phyloP scores from a whole-genome alignment of 306 rosid species.

The Sindora glabra region DNA sequence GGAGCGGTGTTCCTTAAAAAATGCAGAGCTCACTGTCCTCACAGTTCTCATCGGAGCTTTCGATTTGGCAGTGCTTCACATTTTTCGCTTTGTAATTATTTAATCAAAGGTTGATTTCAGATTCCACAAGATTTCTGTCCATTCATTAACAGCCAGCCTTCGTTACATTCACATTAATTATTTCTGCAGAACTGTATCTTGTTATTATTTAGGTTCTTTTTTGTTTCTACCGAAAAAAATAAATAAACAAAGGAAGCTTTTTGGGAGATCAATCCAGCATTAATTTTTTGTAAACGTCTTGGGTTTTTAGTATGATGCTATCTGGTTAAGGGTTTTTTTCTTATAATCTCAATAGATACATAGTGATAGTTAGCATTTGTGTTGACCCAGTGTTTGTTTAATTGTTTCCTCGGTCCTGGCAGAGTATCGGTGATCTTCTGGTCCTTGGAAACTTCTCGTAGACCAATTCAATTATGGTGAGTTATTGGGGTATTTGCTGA shows the following conservation, averaged over 20 bases:
- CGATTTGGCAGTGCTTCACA: not conserved
- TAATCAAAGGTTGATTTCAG: not conserved
- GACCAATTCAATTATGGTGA: constrained; percentile 23
- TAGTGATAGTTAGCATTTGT: not conserved
- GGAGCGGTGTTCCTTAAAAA: not conserved
- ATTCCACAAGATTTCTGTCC: not conserved
- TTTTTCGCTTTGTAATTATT: not conserved
- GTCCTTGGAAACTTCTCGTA: not conserved
- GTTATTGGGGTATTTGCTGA: not conserved
- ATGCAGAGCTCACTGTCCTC: no score
- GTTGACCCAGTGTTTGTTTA: not conserved
- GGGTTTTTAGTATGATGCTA: not conserved
- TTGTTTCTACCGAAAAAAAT: not conserved
- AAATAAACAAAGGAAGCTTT: not conserved
- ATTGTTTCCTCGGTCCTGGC: constrained; percentile 15
- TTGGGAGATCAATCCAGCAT: not conserved
- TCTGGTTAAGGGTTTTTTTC: not conserved
- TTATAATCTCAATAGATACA: not conserved
- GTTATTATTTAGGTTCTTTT: not conserved
- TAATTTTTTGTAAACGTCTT: not conserved
- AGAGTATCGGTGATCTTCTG: constrained; percentile 2
- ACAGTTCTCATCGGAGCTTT: not conserved
- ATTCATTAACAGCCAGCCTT: not conserved
- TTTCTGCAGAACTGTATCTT: not conserved
- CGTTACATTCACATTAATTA: not conserved